Evolutionary conservation across 2,329 filamentous ascomycete species (phyloP), one percentile per base, ranked within the genome.

Genomic region (Claviceps paspali): DNA sequence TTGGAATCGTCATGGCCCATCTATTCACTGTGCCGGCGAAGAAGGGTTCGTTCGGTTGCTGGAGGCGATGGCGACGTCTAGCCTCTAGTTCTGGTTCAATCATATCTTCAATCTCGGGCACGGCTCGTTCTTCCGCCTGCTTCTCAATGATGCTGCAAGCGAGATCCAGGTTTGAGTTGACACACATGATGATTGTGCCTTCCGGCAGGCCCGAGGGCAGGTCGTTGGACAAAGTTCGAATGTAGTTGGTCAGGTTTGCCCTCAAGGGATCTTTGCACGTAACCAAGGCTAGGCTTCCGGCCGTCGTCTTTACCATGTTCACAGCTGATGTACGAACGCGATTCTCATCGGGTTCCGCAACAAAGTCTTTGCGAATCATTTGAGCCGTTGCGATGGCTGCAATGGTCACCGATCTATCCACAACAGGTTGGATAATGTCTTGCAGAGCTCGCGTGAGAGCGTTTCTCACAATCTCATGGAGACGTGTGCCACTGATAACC

Each of bases 201-300:
- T 98, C 91, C 0, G 91, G 85, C 43, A 98, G 70, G 12, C 83
- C 82, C 37, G 84, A 81, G 38, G 84, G 77, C 27, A 93, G 70
- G 27, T 79, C 75, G 34, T 61, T 64, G 3, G 75, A 69, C n/a
- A 78, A 57, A 34, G 68, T 68, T 36, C 91, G 81, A 56, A 98
- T 86, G 53, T 96, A 93, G 60, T 96, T 98, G 38, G 82, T 92
- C 59, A 98, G 93, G 61, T 92, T 96, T 57, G 92, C 91, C 42
- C 91, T 78, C 12, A 98, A 68, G 12, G 91, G 91, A 56, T 98
- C 91, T 59, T 96, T 98, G 54, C 87, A 96, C 3, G 91, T 98
- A n/a, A 98, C 91, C 23, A 95, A 70, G 11, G 91, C 91, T 38
- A 98, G 69, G 51, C 86, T 94, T 28, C 91, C 91, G 18, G 91